Conservation (phyloP, 305 asterid species). For the Fraxinus nigra region DNA sequence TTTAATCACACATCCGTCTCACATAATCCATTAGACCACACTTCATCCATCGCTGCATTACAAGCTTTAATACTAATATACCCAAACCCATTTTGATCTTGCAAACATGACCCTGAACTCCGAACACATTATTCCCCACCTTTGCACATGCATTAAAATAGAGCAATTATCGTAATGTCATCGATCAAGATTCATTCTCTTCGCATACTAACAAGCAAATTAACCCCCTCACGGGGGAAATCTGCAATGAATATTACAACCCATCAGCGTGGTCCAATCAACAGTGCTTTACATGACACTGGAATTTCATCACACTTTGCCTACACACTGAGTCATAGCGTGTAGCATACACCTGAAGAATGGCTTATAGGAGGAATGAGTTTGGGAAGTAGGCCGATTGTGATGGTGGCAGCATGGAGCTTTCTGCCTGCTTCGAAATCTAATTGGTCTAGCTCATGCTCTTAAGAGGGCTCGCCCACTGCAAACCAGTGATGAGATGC, state of each 20-base stretch:
- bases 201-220: constrained; percentile 51
- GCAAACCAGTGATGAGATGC: constrained; percentile 48
- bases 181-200: constrained; percentile 37
- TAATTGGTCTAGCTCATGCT: constrained; percentile 47
- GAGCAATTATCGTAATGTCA: constrained; percentile 48
- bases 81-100: constrained; percentile 53
- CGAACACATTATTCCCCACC: constrained; percentile 44
- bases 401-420: constrained; percentile 50
- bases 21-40: constrained; percentile 48
- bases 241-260: constrained; percentile 41
- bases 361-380: constrained; percentile 48
- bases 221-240: constrained; percentile 39
- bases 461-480: constrained; percentile 57
- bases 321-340: constrained; percentile 43
- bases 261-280: constrained; percentile 76
- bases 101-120: constrained; percentile 52
- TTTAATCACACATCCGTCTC: constrained; percentile 47
- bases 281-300: constrained; percentile 40
- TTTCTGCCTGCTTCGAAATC: constrained; percentile 39
- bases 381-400: constrained; percentile 51
- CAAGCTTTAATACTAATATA: constrained; percentile 40
- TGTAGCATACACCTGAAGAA: constrained; percentile 59
- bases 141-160: constrained; percentile 53
- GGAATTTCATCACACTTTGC: constrained; percentile 68
- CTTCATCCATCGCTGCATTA: constrained; percentile 66